Evolutionary conservation across 805 yeast genomes (phyloP).

Genomic region (Kazachstania viticola): DNA sequence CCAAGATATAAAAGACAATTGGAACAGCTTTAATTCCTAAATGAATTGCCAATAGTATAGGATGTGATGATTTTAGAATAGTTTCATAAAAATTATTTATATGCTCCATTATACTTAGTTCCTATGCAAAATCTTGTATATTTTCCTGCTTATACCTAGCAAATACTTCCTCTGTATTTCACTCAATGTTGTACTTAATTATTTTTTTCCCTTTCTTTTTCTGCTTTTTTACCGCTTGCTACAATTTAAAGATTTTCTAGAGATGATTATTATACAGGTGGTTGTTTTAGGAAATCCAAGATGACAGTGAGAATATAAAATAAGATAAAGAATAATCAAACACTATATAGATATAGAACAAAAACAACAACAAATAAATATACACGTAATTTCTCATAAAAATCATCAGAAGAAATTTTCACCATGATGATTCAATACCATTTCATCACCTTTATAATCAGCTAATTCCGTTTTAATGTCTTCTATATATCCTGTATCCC

Average conservation of each 20-base stretch:
- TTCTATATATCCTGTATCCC: slow-evolving; percentile 8
- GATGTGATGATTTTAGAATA: slow-evolving; percentile 26
- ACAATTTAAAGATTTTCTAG: slow-evolving; percentile 28
- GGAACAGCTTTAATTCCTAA: slow-evolving; percentile 24
- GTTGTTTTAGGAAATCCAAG: too few species aligned
- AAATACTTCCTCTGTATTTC: too few species aligned
- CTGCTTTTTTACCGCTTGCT: background rate
- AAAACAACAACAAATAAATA: too few species aligned
- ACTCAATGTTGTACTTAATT: background rate
- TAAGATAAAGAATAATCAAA: background rate
- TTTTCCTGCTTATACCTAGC: too few species aligned
- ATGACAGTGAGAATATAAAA: background rate
- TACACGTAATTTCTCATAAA: too few species aligned
- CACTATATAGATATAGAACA: too few species aligned
- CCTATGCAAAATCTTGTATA: too few species aligned
- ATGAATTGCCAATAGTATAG: slow-evolving; percentile 22
- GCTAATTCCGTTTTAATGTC: slow-evolving; percentile 54
- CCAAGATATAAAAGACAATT: slow-evolving; percentile 22
- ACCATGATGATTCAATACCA: too few species aligned
- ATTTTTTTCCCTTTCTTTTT: too few species aligned
- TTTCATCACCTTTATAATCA: slow-evolving; percentile 47
- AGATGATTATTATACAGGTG: too few species aligned
- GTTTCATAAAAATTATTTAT: slow-evolving; percentile 24
- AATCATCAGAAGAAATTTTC: too few species aligned
- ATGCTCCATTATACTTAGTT: slow-evolving; percentile 17